A percentile compares a stretch with the other conserved stretches of the same genome.
phyloP scores from a whole-genome alignment of 2,329 filamentous ascomycete species.

The Elsinoe necatrix region DNA sequence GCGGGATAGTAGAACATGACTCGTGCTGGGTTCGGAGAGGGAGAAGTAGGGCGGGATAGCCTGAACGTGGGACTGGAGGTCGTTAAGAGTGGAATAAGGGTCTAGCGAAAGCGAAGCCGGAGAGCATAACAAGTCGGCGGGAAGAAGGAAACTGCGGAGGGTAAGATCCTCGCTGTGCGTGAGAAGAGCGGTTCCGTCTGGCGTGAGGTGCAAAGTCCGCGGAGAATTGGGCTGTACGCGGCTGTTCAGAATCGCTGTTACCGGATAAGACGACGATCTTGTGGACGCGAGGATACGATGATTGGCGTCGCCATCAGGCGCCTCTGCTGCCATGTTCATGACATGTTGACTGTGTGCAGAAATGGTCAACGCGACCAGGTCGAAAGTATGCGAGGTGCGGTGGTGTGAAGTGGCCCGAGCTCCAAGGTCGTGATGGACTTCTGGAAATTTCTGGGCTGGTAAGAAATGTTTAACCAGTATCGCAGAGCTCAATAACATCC shows the following conservation, averaged over 20 bases:
- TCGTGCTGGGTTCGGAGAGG: conserved; percentile 42
- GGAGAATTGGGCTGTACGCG: conserved; percentile 32
- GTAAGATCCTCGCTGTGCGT: conserved; percentile 44
- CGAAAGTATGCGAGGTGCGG: neutral
- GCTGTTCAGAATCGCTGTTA: conserved; percentile 2
- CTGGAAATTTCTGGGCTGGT: conserved; percentile 16
- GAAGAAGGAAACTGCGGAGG: conserved; percentile 48
- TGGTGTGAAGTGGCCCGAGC: conserved; percentile 5
- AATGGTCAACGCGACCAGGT: neutral
- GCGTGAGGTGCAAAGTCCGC: conserved; percentile 39
- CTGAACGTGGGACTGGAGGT: conserved; percentile 39
- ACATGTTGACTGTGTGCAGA: neutral
- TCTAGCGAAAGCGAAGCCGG: conserved; percentile 33
- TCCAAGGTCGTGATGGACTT: conserved; percentile 15
- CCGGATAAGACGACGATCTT: neutral
- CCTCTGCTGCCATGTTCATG: neutral
- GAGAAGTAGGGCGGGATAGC: conserved; percentile 48
- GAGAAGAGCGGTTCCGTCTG: conserved; percentile 51
- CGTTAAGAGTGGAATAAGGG: conserved; percentile 38
- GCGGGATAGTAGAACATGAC: conserved; percentile 44
- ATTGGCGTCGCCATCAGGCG: neutral
- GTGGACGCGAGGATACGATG: neutral
- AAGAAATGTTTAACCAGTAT: neutral
- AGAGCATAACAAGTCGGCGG: conserved; percentile 40
- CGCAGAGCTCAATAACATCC: neutral